Conservation (phyloP, 169 alveolate genomes). For the Plasmodium gonderi region DNA sequence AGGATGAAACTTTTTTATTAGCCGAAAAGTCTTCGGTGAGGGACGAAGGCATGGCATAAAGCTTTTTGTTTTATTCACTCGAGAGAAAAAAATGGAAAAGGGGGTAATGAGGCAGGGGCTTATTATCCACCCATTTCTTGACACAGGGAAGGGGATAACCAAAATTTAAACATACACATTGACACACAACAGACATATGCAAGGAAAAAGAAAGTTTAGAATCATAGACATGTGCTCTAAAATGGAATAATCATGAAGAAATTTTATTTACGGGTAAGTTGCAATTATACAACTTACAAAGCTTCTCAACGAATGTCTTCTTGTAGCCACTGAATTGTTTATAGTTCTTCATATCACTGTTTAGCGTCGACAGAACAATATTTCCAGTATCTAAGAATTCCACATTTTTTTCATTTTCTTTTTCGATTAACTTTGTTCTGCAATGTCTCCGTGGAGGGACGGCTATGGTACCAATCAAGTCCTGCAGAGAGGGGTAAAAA, state of each 20-base stretch:
- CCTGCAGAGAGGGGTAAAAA: conserved; percentile 5
- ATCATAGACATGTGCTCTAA: too few relatives aligned
- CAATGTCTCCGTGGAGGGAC: conserved; percentile 71
- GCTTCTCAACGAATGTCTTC: conserved; percentile 31
- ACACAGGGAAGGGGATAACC: too few relatives aligned
- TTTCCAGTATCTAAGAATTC: conserved; percentile 48
- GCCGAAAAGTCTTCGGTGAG: too few relatives aligned
- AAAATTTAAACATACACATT: too few relatives aligned
- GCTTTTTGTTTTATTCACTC: too few relatives aligned
- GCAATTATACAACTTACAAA: conserved; percentile 72
- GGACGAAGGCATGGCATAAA: too few relatives aligned
- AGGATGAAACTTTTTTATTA: too few relatives aligned
- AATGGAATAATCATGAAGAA: neutral
- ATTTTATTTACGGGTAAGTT: conserved; percentile 64
- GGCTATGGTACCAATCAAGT: conserved; percentile 69
- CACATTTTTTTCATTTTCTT: conserved; percentile 46
- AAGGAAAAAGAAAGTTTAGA: too few relatives aligned
- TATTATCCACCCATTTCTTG: too few relatives aligned
- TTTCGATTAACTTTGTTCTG: conserved; percentile 46
- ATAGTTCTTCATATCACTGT: conserved; percentile 22
- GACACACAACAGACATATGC: too few relatives aligned
- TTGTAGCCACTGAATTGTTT: neutral
- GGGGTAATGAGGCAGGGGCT: too few relatives aligned
- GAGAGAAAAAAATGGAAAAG: too few relatives aligned
- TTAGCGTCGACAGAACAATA: conserved; percentile 38